Percentiles rank a stretch among this genome's conserved stretches.
These are phyloP conservation scores for Cystoderma amianthinum DNA, from an alignment of 768 basidiomycete species.

Conservation along the genomic window DNA sequence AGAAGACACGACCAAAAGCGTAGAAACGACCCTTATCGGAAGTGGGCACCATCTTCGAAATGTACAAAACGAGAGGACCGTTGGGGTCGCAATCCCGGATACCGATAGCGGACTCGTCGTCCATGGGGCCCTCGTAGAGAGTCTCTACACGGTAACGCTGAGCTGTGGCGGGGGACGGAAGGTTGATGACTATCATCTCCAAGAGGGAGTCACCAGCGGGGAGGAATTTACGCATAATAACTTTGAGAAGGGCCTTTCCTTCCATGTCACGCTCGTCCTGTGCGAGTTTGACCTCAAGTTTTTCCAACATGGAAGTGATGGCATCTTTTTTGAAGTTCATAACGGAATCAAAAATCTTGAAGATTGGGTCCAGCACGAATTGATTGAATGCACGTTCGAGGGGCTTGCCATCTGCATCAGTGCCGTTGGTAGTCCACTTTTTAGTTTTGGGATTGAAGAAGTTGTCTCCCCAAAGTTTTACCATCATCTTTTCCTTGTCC, in stretches of 20 bases:
- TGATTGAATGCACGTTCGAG: constrained; percentile 97
- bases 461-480: constrained; percentile 98
- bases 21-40: constrained; percentile 99
- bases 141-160: constrained; percentile 99
- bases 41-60: constrained; percentile 99
- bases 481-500: constrained; percentile 97
- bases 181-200: constrained; percentile 99
- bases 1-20: constrained; percentile 99
- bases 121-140: constrained; percentile 99
- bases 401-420: constrained; percentile 76
- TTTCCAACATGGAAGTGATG: constrained; percentile 80
- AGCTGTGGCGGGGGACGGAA: constrained; percentile 95
- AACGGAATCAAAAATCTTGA: constrained; percentile 94
- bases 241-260: constrained; percentile 93
- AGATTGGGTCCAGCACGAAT: constrained; percentile 99
- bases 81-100: constrained; percentile 98
- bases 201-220: constrained; percentile 97
- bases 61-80: constrained; percentile 93
- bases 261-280: constrained; percentile 89
- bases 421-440: constrained; percentile 87
- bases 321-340: constrained; percentile 99
- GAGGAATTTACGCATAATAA: constrained; percentile 98
- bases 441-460: constrained; percentile 95
- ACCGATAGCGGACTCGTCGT: constrained; percentile 97
- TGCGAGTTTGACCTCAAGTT: constrained; percentile 89